Base-by-base conservation (phyloP, 768 basidiomycete genomes). In the Hericium alpestre region DNA sequence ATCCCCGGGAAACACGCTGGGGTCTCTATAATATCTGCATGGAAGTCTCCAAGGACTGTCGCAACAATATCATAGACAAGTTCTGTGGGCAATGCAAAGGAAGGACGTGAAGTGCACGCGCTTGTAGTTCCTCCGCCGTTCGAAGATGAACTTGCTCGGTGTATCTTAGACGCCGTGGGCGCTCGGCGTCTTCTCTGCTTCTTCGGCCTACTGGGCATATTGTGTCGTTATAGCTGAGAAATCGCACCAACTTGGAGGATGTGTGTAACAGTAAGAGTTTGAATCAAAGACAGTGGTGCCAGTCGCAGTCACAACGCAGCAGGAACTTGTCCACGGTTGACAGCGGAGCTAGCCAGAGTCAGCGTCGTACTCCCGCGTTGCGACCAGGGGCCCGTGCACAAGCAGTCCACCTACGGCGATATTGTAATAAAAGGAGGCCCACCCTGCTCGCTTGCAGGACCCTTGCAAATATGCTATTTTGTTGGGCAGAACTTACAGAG, bases 11-110 rank as follows among this genome's bases (percentile, higher is more conserved):
- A 37, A 16, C 50, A 25, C 32, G 27, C 52, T 15, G 60, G 58
- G 9, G 22, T 25, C 23, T 60, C 55, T 37, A 61, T 61, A 22
- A 60, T 25, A 20, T 59, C 60, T 10, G 49, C 51, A 13, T 60
- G 18, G 32, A 56, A 57, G 8, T 60, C 59, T 13, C 61, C 61
- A 1, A 61, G 43, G 15, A 50, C 43, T 18, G 51, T 60, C 16
- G 61, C 59, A 3, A 56, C 32, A 46, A 61, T 57, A 0, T 11
- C 51, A 41, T 61, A 61, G 6, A 60, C 39, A 15, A 61, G 61
- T 27, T 61, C 61, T 1, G 53, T 60, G 10, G 61, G 61, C 8
- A 61, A 46, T 46, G 61, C 8, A 60, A 46, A 18, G 43, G 43
- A 46, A n/a, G 13, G n/a, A 6, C 20, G n/a, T 18, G 43, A 46